Conservation (phyloP, 75 land plant genomes). For the Sequoia sempervirens region DNA sequence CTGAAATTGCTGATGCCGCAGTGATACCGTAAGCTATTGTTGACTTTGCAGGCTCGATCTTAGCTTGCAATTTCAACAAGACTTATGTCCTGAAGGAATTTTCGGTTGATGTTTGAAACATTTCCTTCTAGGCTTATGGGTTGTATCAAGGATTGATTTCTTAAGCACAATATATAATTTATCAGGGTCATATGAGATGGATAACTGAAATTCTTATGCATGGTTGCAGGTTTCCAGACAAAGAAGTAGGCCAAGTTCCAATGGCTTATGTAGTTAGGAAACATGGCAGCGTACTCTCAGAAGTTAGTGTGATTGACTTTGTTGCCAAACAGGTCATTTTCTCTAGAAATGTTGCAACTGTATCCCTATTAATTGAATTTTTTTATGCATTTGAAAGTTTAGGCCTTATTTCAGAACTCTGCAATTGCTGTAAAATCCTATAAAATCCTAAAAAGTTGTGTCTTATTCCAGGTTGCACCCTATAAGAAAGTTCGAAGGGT, state of each 20-base stretch:
- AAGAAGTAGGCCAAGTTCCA: not conserved
- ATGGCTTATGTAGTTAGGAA: not conserved
- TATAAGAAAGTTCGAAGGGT: constrained; percentile 52
- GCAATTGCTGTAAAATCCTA: not conserved
- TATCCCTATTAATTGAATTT: not conserved
- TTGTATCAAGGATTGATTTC: not conserved
- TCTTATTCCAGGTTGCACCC: constrained; percentile 41
- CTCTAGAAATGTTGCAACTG: not conserved
- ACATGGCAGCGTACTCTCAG: not conserved
- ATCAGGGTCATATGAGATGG: not conserved
- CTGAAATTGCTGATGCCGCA: constrained; percentile 56
- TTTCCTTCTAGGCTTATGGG: too few relatives aligned
- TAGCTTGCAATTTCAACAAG: not conserved
- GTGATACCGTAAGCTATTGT: constrained; percentile 64
- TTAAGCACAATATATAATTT: not conserved
- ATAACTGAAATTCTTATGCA: not conserved
- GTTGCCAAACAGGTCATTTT: not conserved
- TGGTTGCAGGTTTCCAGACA: not conserved
- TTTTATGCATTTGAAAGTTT: not conserved
- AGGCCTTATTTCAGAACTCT: not conserved
- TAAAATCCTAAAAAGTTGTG: not conserved
- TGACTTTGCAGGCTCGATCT: not conserved
- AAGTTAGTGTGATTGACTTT: not conserved
- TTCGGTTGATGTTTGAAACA: not conserved
- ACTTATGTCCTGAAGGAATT: not conserved